Evolutionary conservation across 768 basidiomycete species (phyloP), one percentile per base, ranked within the genome.

Genomic region (Filobasidium wieringae): DNA sequence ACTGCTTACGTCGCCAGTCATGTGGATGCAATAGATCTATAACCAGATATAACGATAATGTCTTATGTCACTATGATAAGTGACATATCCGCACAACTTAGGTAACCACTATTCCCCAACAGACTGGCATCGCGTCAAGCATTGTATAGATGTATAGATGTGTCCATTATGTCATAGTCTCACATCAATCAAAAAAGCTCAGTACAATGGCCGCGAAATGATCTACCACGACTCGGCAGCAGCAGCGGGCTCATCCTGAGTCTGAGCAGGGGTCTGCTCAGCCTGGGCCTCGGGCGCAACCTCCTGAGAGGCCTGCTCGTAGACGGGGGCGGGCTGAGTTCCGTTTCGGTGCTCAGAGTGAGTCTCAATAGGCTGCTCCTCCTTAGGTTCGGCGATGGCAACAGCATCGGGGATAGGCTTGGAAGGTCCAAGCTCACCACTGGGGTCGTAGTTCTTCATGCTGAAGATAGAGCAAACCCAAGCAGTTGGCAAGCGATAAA

Each of bases 371-470:
- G 89, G 81, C 64, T 87, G 79, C 76, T 96, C 93, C 79, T 93
- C 88, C 66, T 88, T 80, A 41, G 87, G 87, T 72, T 92, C 89
- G 71, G 82, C 73, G 69, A 97, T 87, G 68, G 82, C 82, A 71
- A 99, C 92, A 64, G 85, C 85, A 74, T 97, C 95, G 54, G 95
- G 95, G 52, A 97, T 85, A 64, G 91, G 89, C 75, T 88, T 90
- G 76, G 80, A 80, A 68, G 92, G 95, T 45, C 95, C 95, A 45
- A 79, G 76, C 60, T 81, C 81, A 61, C 95, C 95, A 72, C 91
- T 86, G 36, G 91, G 89, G 75, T 99, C 95, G 74, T 79, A 85
- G 52, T 85, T 88, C 78, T 93, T 92, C 95, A 99, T 99, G 77
- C 91, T 93, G 67, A 45, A 62, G 26, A 22, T 19, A 47, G 22